Percentiles rank a stretch among this genome's conserved stretches.
These are phyloP conservation scores for Diaporthe aspalathi DNA, from an alignment of 2,329 filamentous ascomycete species.

Conservation along the genomic window DNA sequence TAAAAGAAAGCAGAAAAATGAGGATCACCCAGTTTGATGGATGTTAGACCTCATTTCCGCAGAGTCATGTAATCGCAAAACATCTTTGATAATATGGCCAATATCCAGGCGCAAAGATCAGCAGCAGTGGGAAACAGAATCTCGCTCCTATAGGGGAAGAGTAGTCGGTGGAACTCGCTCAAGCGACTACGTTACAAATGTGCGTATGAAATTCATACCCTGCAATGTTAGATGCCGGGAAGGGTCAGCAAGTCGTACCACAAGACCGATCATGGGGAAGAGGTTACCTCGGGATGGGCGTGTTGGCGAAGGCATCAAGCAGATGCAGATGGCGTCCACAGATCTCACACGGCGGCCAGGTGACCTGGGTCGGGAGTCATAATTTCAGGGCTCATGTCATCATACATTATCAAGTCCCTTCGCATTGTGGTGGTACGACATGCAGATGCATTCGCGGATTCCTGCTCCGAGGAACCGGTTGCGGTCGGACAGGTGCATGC, in stretches of 20 bases:
- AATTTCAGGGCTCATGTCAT: neutral
- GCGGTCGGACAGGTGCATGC: too few species aligned
- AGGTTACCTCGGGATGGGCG: neutral
- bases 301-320: neutral
- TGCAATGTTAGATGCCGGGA: neutral
- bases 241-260: too few species aligned
- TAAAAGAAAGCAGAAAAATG: neutral
- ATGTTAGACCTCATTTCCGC: too few species aligned
- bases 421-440: neutral
- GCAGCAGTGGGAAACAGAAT: neutral
- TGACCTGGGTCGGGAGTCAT: neutral
- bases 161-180: neutral
- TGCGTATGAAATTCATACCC: neutral
- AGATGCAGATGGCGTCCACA: neutral
- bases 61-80: too few species aligned
- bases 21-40: neutral
- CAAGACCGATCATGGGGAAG: neutral
- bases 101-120: neutral
- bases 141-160: neutral
- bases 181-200: neutral
- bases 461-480: neutral
- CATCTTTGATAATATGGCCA: neutral
- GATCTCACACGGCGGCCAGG: neutral
- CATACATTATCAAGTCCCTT: neutral
- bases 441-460: too few species aligned